Conservation (phyloP, 495 filamentous ascomycete species). For the Penicillium chermesinum region DNA sequence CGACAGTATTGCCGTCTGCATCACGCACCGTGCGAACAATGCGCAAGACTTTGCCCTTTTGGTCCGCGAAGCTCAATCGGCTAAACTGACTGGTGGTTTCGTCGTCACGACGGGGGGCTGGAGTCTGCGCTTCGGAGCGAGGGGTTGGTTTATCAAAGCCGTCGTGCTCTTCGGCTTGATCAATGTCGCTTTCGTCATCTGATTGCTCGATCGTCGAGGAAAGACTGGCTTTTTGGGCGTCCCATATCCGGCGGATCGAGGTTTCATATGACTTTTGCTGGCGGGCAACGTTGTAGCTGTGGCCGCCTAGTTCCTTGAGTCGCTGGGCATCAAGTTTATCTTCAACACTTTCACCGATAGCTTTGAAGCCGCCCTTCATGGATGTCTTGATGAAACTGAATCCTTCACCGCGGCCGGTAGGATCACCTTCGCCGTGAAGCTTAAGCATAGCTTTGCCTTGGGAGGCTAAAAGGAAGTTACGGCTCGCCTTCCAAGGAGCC, state of each 20-base stretch:
- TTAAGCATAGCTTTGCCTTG: constrained; percentile 95
- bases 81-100: constrained; percentile 87
- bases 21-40: constrained; percentile 65
- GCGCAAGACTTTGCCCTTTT: constrained; percentile 64
- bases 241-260: constrained; percentile 85
- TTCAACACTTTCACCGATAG: constrained; percentile 78
- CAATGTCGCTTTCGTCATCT: constrained; percentile 59
- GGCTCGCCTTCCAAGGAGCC: constrained; percentile 90
- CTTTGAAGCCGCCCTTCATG: constrained; percentile 98
- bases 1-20: constrained; percentile 56
- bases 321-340: constrained; percentile 80
- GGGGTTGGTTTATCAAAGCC: constrained; percentile 59
- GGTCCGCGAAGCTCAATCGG: constrained; percentile 63
- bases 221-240: constrained; percentile 73
- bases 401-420: constrained; percentile 87
- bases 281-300: constrained; percentile 92
- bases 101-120: constrained; percentile 57
- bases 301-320: constrained; percentile 84
- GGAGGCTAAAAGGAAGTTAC: constrained; percentile 90
- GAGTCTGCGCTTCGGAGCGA: constrained; percentile 56
- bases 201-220: constrained; percentile 58
- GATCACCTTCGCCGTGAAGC: constrained; percentile 90
- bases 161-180: constrained; percentile 61
- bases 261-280: constrained; percentile 88
- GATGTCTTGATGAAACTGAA: constrained; percentile 95